A percentile compares a stretch with the other conserved stretches of the same genome.
Conservation (phyloP, 352 stramenopile species). For the Thalassiosira gravida region DNA sequence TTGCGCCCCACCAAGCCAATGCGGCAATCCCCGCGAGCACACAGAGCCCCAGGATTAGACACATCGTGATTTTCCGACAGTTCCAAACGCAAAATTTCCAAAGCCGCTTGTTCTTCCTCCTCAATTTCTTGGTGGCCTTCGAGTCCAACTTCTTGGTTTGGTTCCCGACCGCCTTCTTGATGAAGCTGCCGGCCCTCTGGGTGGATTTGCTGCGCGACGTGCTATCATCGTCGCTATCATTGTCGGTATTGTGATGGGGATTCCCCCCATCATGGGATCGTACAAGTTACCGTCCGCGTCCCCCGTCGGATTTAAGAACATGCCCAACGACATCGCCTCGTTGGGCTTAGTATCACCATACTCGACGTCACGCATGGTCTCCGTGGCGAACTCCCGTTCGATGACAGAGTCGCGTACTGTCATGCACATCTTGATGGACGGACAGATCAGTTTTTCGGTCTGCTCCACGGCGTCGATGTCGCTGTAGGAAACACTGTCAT, state of each 20-base stretch:
- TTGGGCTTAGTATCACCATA: conserved; percentile 32
- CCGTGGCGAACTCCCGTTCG: conserved; percentile 46
- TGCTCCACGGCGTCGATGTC: conserved; percentile 22
- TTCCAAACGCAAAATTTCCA: conserved; percentile 62
- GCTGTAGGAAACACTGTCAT: conserved; percentile 44
- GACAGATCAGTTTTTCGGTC: neutral
- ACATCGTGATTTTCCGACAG: conserved; percentile 43
- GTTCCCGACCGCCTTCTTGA: conserved; percentile 24
- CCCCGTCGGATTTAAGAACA: too few species aligned
- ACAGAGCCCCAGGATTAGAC: conserved; percentile 27
- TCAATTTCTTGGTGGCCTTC: conserved; percentile 28
- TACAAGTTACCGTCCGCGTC: too few species aligned
- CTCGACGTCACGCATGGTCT: conserved; percentile 36
- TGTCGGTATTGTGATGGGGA: too few species aligned
- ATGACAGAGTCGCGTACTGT: conserved; percentile 27
- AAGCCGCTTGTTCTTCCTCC: conserved; percentile 52
- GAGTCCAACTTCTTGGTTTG: conserved; percentile 10
- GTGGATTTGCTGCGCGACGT: too few species aligned
- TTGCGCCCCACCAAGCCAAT: conserved; percentile 22
- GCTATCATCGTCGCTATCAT: too few species aligned
- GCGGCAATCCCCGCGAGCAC: conserved; percentile 24
- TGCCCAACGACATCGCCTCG: too few species aligned
- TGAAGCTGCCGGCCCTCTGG: too few species aligned
- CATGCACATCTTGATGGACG: conserved; percentile 35
- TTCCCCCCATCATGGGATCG: too few species aligned